Evolutionary conservation across 805 yeast genomes (phyloP), one percentile per base, ranked within the genome.

Genomic region (Metschnikowia hibisci): DNA sequence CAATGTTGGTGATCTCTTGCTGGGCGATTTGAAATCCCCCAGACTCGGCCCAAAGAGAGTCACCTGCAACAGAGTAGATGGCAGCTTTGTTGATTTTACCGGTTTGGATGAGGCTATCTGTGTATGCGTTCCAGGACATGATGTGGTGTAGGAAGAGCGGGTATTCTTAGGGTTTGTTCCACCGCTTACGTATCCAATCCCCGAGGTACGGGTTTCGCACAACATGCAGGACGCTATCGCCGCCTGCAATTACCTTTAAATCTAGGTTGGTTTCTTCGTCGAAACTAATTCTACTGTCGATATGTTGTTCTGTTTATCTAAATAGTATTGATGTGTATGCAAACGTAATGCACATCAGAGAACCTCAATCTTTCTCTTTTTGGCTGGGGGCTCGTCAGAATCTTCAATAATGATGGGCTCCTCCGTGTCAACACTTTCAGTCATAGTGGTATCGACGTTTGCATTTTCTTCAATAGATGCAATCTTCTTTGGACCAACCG

Each of bases 11-110:
- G 53, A 90, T 80, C 69, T 93, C 99, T 34, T 75, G 71, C 9
- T 81, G 78, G 34, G 77, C 75, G 54, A 90, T 76, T 57, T 63
- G 64, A 51, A 87, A 78, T 32, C 79, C 78, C 47, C 84, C 77
- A 13, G 93, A 75, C 54, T 82, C 79, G 16, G 98, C 98, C 99
- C 99, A 93, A 41, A 81, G 77, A 15, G 96, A 78, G 64, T 90
- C 96, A 35, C 99, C 99, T 11, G 95, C 96, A 54, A 86, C 84
- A 8, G 97, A 90, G 68, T 86, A 90, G 54, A 93, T 80, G 32
- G 95, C 93, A 27, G 98, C 96, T 64, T 81, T 81, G 71, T 91
- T 97, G 53, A 93, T 75, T 65, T 87, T 87, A 50, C 88, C 60
- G 40, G 97, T 85, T 44, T 83, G 86, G 53, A 85, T 71, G 55